Percentiles rank a stretch among this genome's conserved stretches.
Evolutionary conservation across 1,284 basidiomycete genomes (phyloP).

Genomic region (Crepidotus sp.): DNA sequence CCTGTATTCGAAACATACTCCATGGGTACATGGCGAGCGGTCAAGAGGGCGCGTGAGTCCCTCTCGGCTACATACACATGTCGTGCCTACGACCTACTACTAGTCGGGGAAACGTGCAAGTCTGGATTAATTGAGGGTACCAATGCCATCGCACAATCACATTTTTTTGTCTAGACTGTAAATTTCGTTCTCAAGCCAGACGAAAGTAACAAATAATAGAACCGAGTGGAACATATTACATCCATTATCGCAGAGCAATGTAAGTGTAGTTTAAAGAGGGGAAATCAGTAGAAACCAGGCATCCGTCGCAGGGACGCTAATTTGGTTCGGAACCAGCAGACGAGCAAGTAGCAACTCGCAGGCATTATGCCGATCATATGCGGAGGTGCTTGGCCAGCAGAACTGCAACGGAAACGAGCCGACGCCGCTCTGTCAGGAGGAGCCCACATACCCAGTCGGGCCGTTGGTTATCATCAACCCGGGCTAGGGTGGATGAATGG

Average conservation of each 20-base stretch:
- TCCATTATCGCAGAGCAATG: slow-evolving; percentile 15
- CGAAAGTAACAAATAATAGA: too few species aligned
- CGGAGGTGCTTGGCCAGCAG: slow-evolving; percentile 13
- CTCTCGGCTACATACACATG: too few species aligned
- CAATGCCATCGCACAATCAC: too few species aligned
- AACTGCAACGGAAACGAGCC: slow-evolving; percentile 7
- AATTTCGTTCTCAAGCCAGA: too few species aligned
- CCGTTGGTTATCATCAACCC: slow-evolving; percentile 69
- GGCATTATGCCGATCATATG: slow-evolving; percentile 19
- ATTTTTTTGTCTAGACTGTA: too few species aligned
- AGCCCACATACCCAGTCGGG: slow-evolving; percentile 20
- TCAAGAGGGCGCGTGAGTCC: too few species aligned
- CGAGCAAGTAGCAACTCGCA: slow-evolving; percentile 2
- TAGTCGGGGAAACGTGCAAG: too few species aligned
- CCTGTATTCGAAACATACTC: too few species aligned
- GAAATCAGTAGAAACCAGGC: slow-evolving; percentile 18
- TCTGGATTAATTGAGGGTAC: too few species aligned
- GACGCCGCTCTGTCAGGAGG: neutral
- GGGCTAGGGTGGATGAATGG: slow-evolving; percentile 78
- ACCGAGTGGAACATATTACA: slow-evolving; percentile 5
- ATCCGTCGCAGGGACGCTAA: slow-evolving; percentile 7
- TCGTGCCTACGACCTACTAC: too few species aligned
- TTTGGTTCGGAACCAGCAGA: neutral
- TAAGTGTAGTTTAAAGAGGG: slow-evolving; percentile 8
- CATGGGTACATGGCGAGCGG: too few species aligned